Conservation (phyloP, 2,329 filamentous ascomycete genomes). For the Neopestalotiopsis clavispora region DNA sequence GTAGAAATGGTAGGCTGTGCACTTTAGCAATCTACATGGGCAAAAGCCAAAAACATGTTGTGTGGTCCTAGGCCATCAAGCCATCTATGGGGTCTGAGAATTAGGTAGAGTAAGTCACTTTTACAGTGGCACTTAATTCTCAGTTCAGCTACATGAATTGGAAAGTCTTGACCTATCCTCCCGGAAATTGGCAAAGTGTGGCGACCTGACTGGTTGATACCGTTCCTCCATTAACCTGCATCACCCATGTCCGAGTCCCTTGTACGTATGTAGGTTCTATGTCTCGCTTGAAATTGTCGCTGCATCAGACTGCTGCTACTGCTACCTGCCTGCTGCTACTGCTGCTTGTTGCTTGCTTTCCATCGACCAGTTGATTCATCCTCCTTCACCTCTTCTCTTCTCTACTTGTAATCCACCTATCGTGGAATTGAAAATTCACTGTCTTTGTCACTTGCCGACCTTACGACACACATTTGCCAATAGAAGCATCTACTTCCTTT, state of each 20-base stretch:
- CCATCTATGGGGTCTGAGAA: not conserved
- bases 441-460: slow-evolving; percentile 3
- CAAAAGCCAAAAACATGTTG: not conserved
- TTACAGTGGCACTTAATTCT: not conserved
- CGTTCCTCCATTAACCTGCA: slow-evolving; percentile 3
- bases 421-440: not conserved
- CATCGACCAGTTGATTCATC: not conserved
- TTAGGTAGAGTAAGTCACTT: not conserved
- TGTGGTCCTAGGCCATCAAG: not conserved
- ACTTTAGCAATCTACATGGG: not conserved
- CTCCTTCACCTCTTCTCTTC: slow-evolving; percentile 15
- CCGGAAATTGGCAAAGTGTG: slow-evolving; percentile 6
- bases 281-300: not conserved
- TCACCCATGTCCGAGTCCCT: slow-evolving; percentile 13
- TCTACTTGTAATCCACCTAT: not conserved
- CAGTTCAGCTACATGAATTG: not conserved
- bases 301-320: not conserved
- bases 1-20: not conserved
- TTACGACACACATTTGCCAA: not conserved
- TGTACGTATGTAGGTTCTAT: not conserved
- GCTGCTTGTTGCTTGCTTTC: not conserved
- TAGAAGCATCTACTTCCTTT: slow-evolving; percentile 19
- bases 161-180: slow-evolving; percentile 5
- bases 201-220: slow-evolving; percentile 14
- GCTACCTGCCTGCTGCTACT: not conserved